These are phyloP conservation scores for Mycena pura DNA, from an alignment of 768 basidiomycete species.

Conservation along the genomic window DNA sequence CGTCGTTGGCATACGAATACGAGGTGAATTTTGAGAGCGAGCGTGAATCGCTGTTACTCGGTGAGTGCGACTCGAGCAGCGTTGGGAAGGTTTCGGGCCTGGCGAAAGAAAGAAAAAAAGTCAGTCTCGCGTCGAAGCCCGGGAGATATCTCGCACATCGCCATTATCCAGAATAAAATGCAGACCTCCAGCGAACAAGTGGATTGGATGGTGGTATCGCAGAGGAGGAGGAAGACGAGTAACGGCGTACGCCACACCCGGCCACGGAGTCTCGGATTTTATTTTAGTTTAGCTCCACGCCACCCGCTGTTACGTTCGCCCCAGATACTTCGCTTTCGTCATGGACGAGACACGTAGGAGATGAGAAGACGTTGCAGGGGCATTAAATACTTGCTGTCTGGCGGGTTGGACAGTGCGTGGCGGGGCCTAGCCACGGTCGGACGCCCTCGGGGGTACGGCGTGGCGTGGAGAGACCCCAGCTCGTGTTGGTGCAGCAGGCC, in stretches of 20 bases:
- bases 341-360: slow-evolving; percentile 15
- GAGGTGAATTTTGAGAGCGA: slow-evolving; percentile 24
- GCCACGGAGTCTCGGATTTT: slow-evolving; percentile 26
- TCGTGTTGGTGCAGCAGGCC: background rate
- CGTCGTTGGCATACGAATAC: slow-evolving; percentile 14
- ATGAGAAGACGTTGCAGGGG: slow-evolving; percentile 18
- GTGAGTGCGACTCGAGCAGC: slow-evolving; percentile 17
- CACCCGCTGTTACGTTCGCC: slow-evolving; percentile 19
- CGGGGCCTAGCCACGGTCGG: background rate
- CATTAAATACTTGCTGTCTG: background rate
- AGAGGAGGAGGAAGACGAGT: slow-evolving; percentile 16
- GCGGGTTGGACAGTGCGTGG: slow-evolving; percentile 2
- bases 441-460: slow-evolving; percentile 8
- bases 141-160: slow-evolving; percentile 1
- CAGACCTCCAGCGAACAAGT: slow-evolving; percentile 1
- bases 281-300: slow-evolving; percentile 25
- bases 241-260: slow-evolving; percentile 17
- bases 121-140: slow-evolving; percentile 1
- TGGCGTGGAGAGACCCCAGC: background rate
- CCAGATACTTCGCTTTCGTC: slow-evolving; percentile 20
- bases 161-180: slow-evolving; percentile 7
- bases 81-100: slow-evolving; percentile 17
- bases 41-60: slow-evolving; percentile 17
- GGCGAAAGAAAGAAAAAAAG: background rate
- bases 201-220: background rate